These are phyloP conservation scores for Plasmodium vinckei DNA, from an alignment of 169 alveolate species.

Conservation along the genomic window DNA sequence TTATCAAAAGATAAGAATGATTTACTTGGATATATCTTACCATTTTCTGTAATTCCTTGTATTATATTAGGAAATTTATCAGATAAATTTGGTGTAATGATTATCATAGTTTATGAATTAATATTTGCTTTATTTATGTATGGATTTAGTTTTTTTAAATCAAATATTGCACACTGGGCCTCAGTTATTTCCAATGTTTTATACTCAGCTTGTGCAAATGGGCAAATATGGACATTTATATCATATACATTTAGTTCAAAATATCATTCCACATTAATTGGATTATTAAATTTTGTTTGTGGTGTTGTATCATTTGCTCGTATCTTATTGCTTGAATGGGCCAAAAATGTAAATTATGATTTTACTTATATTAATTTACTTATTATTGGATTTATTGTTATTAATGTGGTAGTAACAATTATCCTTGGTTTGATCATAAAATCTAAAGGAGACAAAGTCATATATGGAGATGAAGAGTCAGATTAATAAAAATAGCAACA, in stretches of 20 bases:
- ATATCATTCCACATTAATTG: conserved; percentile 77
- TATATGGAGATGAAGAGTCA: conserved; percentile 34
- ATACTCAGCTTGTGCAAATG: conserved; percentile 76
- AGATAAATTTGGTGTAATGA: conserved; percentile 77
- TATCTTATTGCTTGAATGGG: conserved; percentile 52
- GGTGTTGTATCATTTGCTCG: conserved; percentile 75
- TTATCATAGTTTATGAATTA: conserved; percentile 75
- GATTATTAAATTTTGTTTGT: conserved; percentile 76
- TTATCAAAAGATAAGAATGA: conserved; percentile 66
- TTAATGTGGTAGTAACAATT: conserved; percentile 14
- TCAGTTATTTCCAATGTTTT: conserved; percentile 75
- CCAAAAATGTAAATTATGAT: conserved; percentile 51
- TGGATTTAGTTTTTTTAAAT: conserved; percentile 28
- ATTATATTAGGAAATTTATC: conserved; percentile 69
- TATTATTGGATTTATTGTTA: conserved; percentile 20
- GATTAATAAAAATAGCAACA: not conserved
- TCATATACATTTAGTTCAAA: conserved; percentile 79
- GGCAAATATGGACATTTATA: conserved; percentile 78
- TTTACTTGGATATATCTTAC: conserved; percentile 62
- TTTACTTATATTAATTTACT: conserved; percentile 57
- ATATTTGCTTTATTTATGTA: conserved; percentile 55
- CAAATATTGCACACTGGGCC: conserved; percentile 43
- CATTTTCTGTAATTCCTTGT: conserved; percentile 77
- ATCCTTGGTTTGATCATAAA: conserved; percentile 19
- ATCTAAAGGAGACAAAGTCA: conserved; percentile 37